A percentile compares a stretch with the other conserved stretches of the same genome.
Evolutionary conservation across 441 rosid species (phyloP).

Genomic region (Bruguiera hainesii): DNA sequence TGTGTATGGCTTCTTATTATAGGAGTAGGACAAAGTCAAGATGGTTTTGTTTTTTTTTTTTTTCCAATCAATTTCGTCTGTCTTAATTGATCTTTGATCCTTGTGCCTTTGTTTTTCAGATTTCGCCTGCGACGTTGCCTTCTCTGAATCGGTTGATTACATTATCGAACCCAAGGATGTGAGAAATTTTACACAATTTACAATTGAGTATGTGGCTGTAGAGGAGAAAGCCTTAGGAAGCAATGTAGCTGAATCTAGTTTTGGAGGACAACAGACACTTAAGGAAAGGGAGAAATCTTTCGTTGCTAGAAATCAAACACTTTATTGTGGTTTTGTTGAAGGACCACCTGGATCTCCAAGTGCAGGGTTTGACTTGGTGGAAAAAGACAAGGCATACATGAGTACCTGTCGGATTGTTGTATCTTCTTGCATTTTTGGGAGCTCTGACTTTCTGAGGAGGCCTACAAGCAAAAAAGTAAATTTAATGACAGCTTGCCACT

Average conservation of each 20-base stretch:
- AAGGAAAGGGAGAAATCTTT: slow-evolving; percentile 72
- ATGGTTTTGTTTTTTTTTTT: slow-evolving; percentile 6
- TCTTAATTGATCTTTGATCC: slow-evolving; percentile 6
- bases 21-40: too few species aligned
- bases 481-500: too few species aligned
- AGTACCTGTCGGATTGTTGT: slow-evolving; percentile 63
- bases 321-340: slow-evolving; percentile 84
- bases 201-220: slow-evolving; percentile 44
- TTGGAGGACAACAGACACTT: slow-evolving; percentile 82
- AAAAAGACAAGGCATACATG: slow-evolving; percentile 65
- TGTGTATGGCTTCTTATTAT: too few species aligned
- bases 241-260: slow-evolving; percentile 40
- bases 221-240: slow-evolving; percentile 37
- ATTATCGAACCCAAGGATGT: slow-evolving; percentile 48
- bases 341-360: slow-evolving; percentile 43
- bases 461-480: slow-evolving; percentile 73
- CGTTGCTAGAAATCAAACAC: slow-evolving; percentile 55
- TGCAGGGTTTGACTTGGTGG: slow-evolving; percentile 63
- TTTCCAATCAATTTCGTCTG: slow-evolving; percentile 15
- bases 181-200: slow-evolving; percentile 49
- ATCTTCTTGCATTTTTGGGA: slow-evolving; percentile 92
- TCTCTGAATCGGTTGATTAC: slow-evolving; percentile 47
- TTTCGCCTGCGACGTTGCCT: slow-evolving; percentile 58
- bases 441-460: slow-evolving; percentile 84
- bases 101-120: slow-evolving; percentile 37